Evolutionary conservation across 2,329 filamentous ascomycete species (phyloP).

Genomic region (Ustulina deusta): DNA sequence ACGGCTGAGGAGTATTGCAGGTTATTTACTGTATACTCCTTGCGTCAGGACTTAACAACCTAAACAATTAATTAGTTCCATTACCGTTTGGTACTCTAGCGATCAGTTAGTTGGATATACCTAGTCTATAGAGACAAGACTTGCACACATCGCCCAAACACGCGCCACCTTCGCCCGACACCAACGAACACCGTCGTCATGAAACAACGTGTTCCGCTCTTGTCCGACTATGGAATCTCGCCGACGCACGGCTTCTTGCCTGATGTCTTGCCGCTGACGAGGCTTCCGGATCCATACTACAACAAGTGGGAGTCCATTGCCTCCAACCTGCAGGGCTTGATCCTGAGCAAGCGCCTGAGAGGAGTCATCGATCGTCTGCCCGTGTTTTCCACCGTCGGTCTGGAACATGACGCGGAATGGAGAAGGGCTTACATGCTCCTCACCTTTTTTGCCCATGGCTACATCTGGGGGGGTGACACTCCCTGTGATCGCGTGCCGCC

Average conservation of each 20-base stretch:
- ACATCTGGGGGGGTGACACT: slow-evolving; percentile 93
- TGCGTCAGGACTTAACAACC: slow-evolving; percentile 66
- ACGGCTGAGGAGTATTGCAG: slow-evolving; percentile 74
- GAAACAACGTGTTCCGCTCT: slow-evolving; percentile 70
- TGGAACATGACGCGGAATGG: slow-evolving; percentile 91
- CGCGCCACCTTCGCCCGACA: slow-evolving; percentile 22
- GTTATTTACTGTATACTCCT: slow-evolving; percentile 70
- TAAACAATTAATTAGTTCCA: slow-evolving; percentile 32
- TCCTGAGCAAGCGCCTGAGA: slow-evolving; percentile 86
- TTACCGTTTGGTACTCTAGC: not conserved
- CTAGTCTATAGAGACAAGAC: slow-evolving; percentile 6
- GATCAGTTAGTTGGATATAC: not conserved
- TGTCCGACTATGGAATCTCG: slow-evolving; percentile 85
- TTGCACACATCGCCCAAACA: slow-evolving; percentile 1
- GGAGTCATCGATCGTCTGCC: slow-evolving; percentile 84
- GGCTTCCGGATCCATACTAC: slow-evolving; percentile 90
- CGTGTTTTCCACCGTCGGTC: slow-evolving; percentile 82
- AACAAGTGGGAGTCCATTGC: slow-evolving; percentile 92
- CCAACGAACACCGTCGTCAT: slow-evolving; percentile 53
- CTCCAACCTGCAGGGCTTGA: slow-evolving; percentile 85
- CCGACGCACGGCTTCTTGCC: slow-evolving; percentile 88
- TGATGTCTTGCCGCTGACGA: slow-evolving; percentile 79
- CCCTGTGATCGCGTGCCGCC: slow-evolving; percentile 84
- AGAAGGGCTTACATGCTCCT: slow-evolving; percentile 90
- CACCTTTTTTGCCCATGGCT: slow-evolving; percentile 91